phyloP scores from a whole-genome alignment of 768 basidiomycete genomes.

The Hirschioporus abietinus region DNA sequence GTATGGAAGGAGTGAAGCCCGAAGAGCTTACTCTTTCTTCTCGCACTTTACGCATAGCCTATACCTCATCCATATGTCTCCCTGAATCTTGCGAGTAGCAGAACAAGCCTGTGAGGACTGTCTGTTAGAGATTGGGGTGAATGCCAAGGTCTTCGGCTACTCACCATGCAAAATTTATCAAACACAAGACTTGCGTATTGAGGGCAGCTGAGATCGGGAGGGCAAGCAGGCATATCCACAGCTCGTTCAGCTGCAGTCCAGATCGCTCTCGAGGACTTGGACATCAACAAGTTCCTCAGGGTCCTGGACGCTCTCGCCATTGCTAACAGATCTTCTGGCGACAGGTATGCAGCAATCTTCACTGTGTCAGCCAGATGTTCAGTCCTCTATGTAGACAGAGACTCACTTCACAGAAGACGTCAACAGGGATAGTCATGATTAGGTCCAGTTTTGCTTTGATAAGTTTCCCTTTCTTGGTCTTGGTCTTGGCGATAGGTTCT shows the following conservation, averaged over 20 bases:
- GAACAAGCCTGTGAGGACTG: background rate
- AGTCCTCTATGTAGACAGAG: background rate
- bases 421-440: background rate
- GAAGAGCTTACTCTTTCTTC: background rate
- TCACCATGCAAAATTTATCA: background rate
- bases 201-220: background rate
- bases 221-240: background rate
- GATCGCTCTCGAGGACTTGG: background rate
- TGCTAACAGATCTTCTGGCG: background rate
- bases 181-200: background rate
- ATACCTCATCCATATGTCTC: background rate
- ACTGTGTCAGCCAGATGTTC: background rate
- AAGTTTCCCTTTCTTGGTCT: no score
- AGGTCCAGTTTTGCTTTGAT: background rate
- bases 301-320: background rate
- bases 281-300: background rate
- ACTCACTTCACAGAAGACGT: constrained; percentile 1
- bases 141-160: background rate
- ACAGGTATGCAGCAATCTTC: background rate
- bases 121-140: background rate
- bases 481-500: no score
- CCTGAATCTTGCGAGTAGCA: background rate
- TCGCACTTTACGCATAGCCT: background rate
- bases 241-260: background rate
- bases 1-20: no score